These are phyloP conservation scores for Biancaea sappan DNA, from an alignment of 306 rosid species.

Conservation along the genomic window DNA sequence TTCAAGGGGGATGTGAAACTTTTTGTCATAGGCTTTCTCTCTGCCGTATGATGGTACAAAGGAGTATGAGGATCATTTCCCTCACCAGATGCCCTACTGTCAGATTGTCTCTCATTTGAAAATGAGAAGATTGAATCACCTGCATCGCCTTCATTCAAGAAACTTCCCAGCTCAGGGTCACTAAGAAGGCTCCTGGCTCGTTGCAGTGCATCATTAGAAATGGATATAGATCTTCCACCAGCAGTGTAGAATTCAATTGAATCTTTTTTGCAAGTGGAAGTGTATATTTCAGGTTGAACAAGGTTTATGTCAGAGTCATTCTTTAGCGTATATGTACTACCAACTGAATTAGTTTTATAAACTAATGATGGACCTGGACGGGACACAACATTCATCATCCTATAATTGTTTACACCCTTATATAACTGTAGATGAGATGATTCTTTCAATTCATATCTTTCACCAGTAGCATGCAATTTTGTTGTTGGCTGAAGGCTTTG, in stretches of 20 bases:
- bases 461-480: slow-evolving; percentile 12
- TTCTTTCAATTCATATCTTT: slow-evolving; percentile 20
- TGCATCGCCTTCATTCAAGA: slow-evolving; percentile 55
- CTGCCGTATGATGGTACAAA: slow-evolving; percentile 32
- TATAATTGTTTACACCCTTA: slow-evolving; percentile 29
- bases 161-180: slow-evolving; percentile 76
- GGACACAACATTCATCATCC: slow-evolving; percentile 23
- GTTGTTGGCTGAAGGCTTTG: slow-evolving; percentile 36
- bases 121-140: slow-evolving; percentile 36
- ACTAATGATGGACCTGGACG: slow-evolving; percentile 29
- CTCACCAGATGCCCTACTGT: slow-evolving; percentile 16
- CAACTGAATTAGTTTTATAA: slow-evolving; percentile 9
- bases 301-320: slow-evolving; percentile 35
- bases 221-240: slow-evolving; percentile 82
- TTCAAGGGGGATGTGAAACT: slow-evolving; percentile 52
- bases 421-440: slow-evolving; percentile 20
- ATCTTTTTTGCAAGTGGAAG: slow-evolving; percentile 41
- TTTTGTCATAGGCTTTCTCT: slow-evolving; percentile 35
- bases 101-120: slow-evolving; percentile 31
- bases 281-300: slow-evolving; percentile 30
- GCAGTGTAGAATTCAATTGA: slow-evolving; percentile 81
- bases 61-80: slow-evolving; percentile 43
- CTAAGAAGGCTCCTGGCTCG: slow-evolving; percentile 92
- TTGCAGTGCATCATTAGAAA: slow-evolving; percentile 71
- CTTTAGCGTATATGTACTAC: slow-evolving; percentile 25